Evolutionary conservation across 768 basidiomycete species (phyloP), one percentile per base, ranked within the genome.

Genomic region (Russula sp.): DNA sequence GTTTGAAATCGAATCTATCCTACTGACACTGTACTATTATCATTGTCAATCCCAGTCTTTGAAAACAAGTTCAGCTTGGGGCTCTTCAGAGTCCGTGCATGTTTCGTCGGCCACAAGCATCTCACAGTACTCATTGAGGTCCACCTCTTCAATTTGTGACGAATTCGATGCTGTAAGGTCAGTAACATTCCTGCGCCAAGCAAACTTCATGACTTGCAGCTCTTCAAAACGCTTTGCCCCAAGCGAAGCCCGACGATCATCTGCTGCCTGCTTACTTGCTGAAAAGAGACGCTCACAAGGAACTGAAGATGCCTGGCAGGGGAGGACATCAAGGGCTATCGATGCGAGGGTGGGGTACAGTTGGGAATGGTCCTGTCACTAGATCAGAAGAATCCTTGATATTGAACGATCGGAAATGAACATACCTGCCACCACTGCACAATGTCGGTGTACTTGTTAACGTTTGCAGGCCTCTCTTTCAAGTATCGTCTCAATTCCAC

Each of bases 271-370:
- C 9, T 50, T 56, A 2, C 61, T 51, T 1, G 41, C 56, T 7
- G 65, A 69, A 36, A 69, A 69, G 10, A 69, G 58, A 1, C 34
- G 7, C 41, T 69, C 60, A 13, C 57, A 56, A 1, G 60, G 56
- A 0, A 68, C 65, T 2, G 43, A 66, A 6, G 63, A 66, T n/a
- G 68, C 67, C 1, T 62, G 58, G 18, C 48, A 39, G 0, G 61
- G 34, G 6, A 67, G 59, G 13, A 58, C 32, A 25, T 67, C 55
- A 9, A 65, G 49, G 18, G 61, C 62, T 1, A 67, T 61, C 0
- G 59, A 41, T 5, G 50, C 58, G 7, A 67, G 47, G 0, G 61
- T 67, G 1, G 60, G 66, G n/a, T 56, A 67, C 2, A 46, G 10
- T 7, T 39, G 6, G 2, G 50, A 32, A 25, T 58, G 43, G 14